Conservation (phyloP, 208 protist genomes). For the Crithidia thermophila region DNA sequence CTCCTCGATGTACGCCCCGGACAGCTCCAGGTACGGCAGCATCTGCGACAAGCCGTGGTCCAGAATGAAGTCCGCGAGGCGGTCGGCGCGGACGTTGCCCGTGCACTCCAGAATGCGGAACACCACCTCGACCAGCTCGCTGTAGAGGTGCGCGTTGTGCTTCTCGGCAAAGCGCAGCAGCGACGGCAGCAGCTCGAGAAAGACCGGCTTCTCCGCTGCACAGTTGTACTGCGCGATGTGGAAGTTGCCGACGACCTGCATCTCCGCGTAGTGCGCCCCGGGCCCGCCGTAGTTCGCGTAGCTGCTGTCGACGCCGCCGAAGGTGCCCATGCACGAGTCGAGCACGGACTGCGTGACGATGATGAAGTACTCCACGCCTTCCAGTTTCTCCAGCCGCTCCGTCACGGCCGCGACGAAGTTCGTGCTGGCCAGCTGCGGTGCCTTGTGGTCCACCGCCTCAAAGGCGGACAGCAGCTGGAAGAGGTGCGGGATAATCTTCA, state of each 20-base stretch:
- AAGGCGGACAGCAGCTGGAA: constrained; percentile 78
- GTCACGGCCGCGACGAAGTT: constrained; percentile 49
- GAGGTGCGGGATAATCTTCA: constrained; percentile 56
- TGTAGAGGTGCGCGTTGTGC: constrained; percentile 42
- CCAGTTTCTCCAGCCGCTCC: constrained; percentile 38
- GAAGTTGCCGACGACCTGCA: constrained; percentile 50
- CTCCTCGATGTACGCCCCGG: constrained; percentile 36
- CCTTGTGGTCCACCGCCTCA: constrained; percentile 56
- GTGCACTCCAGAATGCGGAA: constrained; percentile 60
- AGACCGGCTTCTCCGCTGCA: constrained; percentile 72
- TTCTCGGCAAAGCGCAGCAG: constrained; percentile 43
- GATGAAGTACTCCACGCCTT: constrained; percentile 65
- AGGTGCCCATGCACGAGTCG: constrained; percentile 62
- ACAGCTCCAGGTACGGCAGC: constrained; percentile 75
- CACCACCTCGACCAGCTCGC: constrained; percentile 53
- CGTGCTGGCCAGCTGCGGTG: constrained; percentile 56
- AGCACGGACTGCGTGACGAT: constrained; percentile 69
- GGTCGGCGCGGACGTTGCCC: constrained; percentile 51
- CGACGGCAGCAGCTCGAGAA: constrained; percentile 74
- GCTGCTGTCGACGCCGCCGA: constrained; percentile 26
- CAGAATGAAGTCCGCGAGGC: constrained; percentile 60
- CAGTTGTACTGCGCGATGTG: constrained; percentile 47
- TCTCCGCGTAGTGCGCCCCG: constrained; percentile 23
- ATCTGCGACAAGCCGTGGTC: constrained; percentile 50
- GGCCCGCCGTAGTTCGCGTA: constrained; percentile 16